Percentiles rank a stretch among this genome's conserved stretches.
Conservation (phyloP, 2,329 filamentous ascomycete species). For the Trichoderma breve region DNA sequence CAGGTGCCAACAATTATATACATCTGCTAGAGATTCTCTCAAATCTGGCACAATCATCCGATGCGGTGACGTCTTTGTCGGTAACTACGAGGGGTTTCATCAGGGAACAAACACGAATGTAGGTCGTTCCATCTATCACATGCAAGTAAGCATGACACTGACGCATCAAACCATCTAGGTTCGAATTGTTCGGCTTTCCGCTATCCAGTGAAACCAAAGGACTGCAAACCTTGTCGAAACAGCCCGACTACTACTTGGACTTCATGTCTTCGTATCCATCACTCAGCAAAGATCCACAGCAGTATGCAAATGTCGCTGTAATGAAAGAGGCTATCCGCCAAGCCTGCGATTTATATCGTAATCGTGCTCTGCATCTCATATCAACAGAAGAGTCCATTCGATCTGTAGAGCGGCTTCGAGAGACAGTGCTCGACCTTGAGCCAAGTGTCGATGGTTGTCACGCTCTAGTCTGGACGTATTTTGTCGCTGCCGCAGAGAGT, state of each 20-base stretch:
- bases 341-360: slow-evolving; percentile 8
- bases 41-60: not conserved
- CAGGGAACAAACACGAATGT: slow-evolving; percentile 12
- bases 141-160: not conserved
- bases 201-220: slow-evolving; percentile 14
- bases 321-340: slow-evolving; percentile 13
- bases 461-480: slow-evolving; percentile 14
- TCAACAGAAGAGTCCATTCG: not conserved
- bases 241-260: slow-evolving; percentile 5
- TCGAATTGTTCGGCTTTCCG: slow-evolving; percentile 8
- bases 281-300: not conserved
- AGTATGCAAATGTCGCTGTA: slow-evolving; percentile 6
- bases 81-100: not conserved
- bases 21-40: slow-evolving; percentile 10
- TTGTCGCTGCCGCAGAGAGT: slow-evolving; percentile 7
- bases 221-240: slow-evolving; percentile 1
- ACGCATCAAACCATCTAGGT: not conserved
- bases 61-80: not conserved
- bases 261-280: slow-evolving; percentile 13
- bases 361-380: slow-evolving; percentile 8
- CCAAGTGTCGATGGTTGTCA: slow-evolving; percentile 8
- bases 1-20: slow-evolving; percentile 8
- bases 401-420: slow-evolving; percentile 6
- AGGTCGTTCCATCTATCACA: not conserved
- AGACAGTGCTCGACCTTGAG: slow-evolving; percentile 6